phyloP scores from a whole-genome alignment of 1,139 yeast species.

The Suhomyces choctaworum region DNA sequence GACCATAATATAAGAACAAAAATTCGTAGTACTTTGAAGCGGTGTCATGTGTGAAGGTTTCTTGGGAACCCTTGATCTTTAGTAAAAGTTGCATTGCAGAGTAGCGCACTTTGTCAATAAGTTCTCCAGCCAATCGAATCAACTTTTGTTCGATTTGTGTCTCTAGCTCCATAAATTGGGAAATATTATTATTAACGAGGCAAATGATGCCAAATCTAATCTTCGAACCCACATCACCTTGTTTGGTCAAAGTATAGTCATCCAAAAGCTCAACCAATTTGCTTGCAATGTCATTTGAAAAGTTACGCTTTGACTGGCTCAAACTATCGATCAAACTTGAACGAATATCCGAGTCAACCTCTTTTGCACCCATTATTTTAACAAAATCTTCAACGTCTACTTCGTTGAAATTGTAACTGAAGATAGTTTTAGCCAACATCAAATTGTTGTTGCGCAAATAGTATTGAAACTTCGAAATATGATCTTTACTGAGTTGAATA shows the following conservation, averaged over 20 bases:
- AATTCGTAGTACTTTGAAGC: constrained; percentile 25
- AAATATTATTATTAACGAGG: constrained; percentile 33
- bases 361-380: constrained; percentile 18
- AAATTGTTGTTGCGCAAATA: constrained; percentile 31
- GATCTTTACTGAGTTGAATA: constrained; percentile 16
- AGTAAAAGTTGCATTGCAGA: constrained; percentile 29
- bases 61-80: constrained; percentile 5
- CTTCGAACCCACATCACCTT: constrained; percentile 80
- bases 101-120: constrained; percentile 34
- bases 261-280: constrained; percentile 41
- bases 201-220: constrained; percentile 55
- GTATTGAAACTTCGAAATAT: constrained; percentile 25
- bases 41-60: constrained; percentile 7
- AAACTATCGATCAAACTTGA: constrained; percentile 22
- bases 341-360: constrained; percentile 29
- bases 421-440: constrained; percentile 34
- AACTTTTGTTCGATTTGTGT: constrained; percentile 27
- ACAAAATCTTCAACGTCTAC: constrained; percentile 18
- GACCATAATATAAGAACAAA: constrained; percentile 24
- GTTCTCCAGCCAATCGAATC: constrained; percentile 56
- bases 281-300: constrained; percentile 14
- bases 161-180: constrained; percentile 1
- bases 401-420: constrained; percentile 20
- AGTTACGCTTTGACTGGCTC: not conserved
- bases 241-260: constrained; percentile 67